Evolutionary conservation across 75 land plant species (phyloP), one percentile per base, ranked within the genome.

Genomic region (Cunninghamia lanceolata): DNA sequence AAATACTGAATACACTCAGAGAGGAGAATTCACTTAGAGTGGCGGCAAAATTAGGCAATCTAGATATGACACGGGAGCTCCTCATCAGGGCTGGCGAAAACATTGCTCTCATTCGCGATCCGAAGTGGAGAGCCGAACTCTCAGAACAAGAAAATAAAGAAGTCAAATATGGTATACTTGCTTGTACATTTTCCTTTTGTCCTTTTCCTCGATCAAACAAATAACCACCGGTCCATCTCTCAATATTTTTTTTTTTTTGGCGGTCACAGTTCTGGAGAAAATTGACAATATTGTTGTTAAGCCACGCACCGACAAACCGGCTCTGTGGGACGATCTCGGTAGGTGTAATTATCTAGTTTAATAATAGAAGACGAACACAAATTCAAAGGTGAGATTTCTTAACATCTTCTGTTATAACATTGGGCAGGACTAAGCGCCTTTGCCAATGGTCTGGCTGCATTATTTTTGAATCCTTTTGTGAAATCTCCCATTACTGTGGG

Each of bases 401-500:
- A 59, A 17, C 19, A 25, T 19, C n/a, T 21, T 32, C 25, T 9
- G 3, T 71, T 30, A 32, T 9, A 71, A 71, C 9, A 10, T 9
- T 32, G 32, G 9, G 10, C 74, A 71, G 74, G 74, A 71, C 32
- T 35, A 71, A 32, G 35, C 32, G 2, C 74, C 0, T 71, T 71
- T 30, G 74, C 74, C 3, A 32, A 71, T 71, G 74, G 35, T 32
- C 36, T 47, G 35, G 74, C 74, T 32, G 74, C 74, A 9, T 71
- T 71, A 32, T 71, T 71, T 71, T 11, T 71, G 2, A 71, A 71
- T 71, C 74, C 74, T 71, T 71, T 71, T 32, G 74, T 71, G 35
- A 71, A 71, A 71, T 71, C 74, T 71, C 74, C 74, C 2, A 71
- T 71, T 11, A 71, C 74, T 30, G 74, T 71, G 74, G 74, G 74